Evolutionary conservation across 176 grass and related monocot species (phyloP), one percentile per base, ranked within the genome.

Genomic region (Melocanna baccifera): DNA sequence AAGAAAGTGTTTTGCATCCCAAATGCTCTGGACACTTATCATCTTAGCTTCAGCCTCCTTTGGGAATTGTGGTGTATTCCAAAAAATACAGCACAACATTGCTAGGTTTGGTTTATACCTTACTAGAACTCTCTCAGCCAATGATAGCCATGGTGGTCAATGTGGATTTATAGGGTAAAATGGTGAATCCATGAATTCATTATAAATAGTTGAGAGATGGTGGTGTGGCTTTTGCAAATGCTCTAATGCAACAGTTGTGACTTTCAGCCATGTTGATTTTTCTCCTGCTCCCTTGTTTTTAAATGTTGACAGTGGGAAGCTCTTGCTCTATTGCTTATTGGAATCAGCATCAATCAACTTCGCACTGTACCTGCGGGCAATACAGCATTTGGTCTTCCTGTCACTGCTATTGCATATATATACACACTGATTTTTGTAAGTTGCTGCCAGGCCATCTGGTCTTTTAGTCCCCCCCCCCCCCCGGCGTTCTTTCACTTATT

Each of bases 321-420:
- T 79, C 93, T 99, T 84, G 96, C 96, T 84, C 86, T 99, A 73
- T 89, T 99, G 76, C 89, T 99, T 71, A 99, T 99, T 83, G 96
- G 96, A 53, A 96, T 99, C 72, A 99, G 91, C 77, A 85, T 99
- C 78, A 99, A 99, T 87, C 96, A 99, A 86, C 93, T 99, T n/a
- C 85, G 88, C 7, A 91, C 89, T 18, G 69, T 87, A 63, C 93
- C 93, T 23, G 91, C 84, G 9, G 93, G 96, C 40, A 80, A 87
- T 84, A 91, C 85, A 0, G 69, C 87, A 69, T 84, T 95, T 77
- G 93, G 89, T 87, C 83, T 95, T 77, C 91, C 96, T 80, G 77
- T 99, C 74, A 90, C 93, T 76, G 86, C 93, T 55, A 89, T 99
- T 72, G 93, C 96, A 4, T 94, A 99, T 71, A 83, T 96, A 50